Percentiles rank a stretch among this genome's conserved stretches.
Conservation (phyloP, 371 early-diverging fungal genomes). For the Mortierella sp. region DNA sequence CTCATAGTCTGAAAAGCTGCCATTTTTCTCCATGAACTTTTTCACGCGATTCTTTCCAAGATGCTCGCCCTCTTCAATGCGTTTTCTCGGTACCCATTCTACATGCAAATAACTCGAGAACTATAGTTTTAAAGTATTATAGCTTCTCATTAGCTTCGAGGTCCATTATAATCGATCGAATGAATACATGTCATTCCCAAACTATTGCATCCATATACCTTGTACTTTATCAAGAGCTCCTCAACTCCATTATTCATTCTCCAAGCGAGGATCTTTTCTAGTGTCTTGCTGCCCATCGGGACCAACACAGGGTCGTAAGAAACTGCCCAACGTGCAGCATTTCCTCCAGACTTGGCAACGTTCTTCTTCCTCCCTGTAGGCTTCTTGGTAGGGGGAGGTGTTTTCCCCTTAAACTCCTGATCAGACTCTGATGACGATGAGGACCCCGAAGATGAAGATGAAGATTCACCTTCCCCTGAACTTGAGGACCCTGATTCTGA, state of each 20-base stretch:
- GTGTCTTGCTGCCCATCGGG: slow-evolving; percentile 77
- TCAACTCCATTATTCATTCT: slow-evolving; percentile 62
- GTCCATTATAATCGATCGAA: not conserved
- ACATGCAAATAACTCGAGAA: slow-evolving; percentile 83
- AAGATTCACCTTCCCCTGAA: slow-evolving; percentile 40
- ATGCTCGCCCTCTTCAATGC: slow-evolving; percentile 75
- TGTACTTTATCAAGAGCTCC: slow-evolving; percentile 78
- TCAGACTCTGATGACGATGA: slow-evolving; percentile 46
- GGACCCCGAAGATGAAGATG: slow-evolving; percentile 37
- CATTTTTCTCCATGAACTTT: slow-evolving; percentile 80
- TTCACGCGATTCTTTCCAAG: slow-evolving; percentile 84
- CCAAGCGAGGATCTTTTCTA: slow-evolving; percentile 79
- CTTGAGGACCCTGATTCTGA: slow-evolving; percentile 47
- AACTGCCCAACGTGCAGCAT: slow-evolving; percentile 56
- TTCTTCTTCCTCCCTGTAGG: slow-evolving; percentile 41
- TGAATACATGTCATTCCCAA: not conserved
- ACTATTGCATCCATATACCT: slow-evolving; percentile 59
- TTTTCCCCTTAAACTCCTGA: slow-evolving; percentile 49
- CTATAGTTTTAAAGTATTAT: slow-evolving; percentile 24
- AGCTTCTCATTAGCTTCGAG: too few species aligned
- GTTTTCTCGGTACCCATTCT: slow-evolving; percentile 82
- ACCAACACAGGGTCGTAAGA: slow-evolving; percentile 76
- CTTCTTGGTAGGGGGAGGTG: slow-evolving; percentile 46
- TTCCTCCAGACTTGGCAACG: slow-evolving; percentile 36
- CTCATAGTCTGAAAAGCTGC: slow-evolving; percentile 65